Evolutionary conservation across 805 yeast species (phyloP), one percentile per base, ranked within the genome.

Genomic region (Starmerella stigmatis): DNA sequence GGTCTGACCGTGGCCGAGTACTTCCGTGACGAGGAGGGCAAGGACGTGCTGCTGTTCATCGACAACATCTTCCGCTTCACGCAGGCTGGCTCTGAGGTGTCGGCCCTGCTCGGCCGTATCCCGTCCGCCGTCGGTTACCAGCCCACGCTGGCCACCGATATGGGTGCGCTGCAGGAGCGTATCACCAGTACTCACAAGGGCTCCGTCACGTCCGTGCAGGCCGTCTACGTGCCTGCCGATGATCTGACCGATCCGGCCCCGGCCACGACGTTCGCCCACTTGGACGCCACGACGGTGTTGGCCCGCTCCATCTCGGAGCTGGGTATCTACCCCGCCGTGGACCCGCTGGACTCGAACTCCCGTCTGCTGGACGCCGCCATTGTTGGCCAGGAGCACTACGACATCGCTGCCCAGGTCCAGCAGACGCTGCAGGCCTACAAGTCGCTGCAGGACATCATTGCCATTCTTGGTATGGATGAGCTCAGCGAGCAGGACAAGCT

Each of bases 101-200:
- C 97, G 70, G 98, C 98, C 61, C 78, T 89, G 75, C 78, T 89
- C 69, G 98, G 98, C 76, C 96, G 98, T 85, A 89, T 89, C 70
- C 98, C 98, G 72, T 92, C 98, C 60, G 98, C 98, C 64, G 98
- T 92, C 86, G 98, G 98, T 85, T 89, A 89, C 75, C 98, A 89
- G 78, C 98, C 98, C 73, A 89, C 98, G 63, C 79, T 89, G 75
- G 96, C 98, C 76, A 92, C 98, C 66, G 98, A 92, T 86, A 92
- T 92, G 98, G 98, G 98, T 86, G 79, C 86, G 69, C 79, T 92
- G 69, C 98, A 92, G 79, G 98, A 92, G 79, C 89, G 98, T 79
- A 92, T 92, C 75, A 92, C 98, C 75, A 89, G 98, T 75, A 92
- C 98, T 70, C 79, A 77, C 73, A 92, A 92, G 80, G 98, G 98